phyloP scores from a whole-genome alignment of 495 filamentous ascomycete species.

The Chaetomium cochliodes region DNA sequence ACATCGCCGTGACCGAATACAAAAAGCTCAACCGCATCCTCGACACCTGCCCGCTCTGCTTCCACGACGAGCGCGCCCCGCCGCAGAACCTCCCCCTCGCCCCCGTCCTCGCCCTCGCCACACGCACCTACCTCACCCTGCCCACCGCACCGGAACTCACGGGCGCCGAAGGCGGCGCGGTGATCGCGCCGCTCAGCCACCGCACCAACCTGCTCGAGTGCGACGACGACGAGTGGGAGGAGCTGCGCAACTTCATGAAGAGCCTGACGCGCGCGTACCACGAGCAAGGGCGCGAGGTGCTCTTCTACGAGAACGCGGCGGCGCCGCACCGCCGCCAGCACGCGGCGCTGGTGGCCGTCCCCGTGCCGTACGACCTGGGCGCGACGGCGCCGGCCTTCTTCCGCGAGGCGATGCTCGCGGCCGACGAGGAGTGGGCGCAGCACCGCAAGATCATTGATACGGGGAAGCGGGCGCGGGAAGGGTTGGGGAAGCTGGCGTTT shows the following conservation, averaged over 20 bases:
- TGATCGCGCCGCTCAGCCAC: slow-evolving; percentile 88
- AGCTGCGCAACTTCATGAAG: slow-evolving; percentile 99
- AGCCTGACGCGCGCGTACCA: slow-evolving; percentile 89
- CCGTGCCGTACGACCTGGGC: slow-evolving; percentile 81
- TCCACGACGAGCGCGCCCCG: slow-evolving; percentile 82
- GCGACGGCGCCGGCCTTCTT: slow-evolving; percentile 94
- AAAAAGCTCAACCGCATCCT: slow-evolving; percentile 86
- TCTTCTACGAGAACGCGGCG: slow-evolving; percentile 98
- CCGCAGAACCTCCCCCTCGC: slow-evolving; percentile 66
- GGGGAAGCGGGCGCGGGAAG: slow-evolving; percentile 61
- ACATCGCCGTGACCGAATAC: slow-evolving; percentile 81
- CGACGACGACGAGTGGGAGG: slow-evolving; percentile 99
- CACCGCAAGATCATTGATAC: slow-evolving; percentile 95
- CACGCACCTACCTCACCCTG: slow-evolving; percentile 82
- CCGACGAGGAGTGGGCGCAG: slow-evolving; percentile 92
- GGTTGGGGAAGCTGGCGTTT: slow-evolving; percentile 79
- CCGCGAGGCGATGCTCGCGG: slow-evolving; percentile 82
- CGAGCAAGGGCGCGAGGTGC: slow-evolving; percentile 81
- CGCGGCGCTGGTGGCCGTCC: slow-evolving; percentile 81
- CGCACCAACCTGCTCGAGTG: slow-evolving; percentile 89
- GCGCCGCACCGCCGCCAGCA: slow-evolving; percentile 74
- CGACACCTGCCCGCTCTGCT: slow-evolving; percentile 85
- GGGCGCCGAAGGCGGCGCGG: slow-evolving; percentile 64
- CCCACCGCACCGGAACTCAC: slow-evolving; percentile 88
- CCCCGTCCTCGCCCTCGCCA: slow-evolving; percentile 85